These are phyloP conservation scores for Plasmodium reichenowi DNA, from an alignment of 169 alveolate species.

Conservation along the genomic window DNA sequence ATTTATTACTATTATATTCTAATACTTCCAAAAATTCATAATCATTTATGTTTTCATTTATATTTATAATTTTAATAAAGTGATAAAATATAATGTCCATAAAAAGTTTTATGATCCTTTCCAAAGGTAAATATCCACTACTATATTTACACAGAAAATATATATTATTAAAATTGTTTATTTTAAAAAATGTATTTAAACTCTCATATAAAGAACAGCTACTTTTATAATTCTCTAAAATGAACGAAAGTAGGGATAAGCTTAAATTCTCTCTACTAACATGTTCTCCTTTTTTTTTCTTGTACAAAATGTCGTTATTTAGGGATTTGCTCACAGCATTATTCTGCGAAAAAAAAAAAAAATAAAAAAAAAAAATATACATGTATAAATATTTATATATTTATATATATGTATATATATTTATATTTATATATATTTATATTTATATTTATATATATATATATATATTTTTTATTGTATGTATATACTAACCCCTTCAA, in stretches of 20 bases:
- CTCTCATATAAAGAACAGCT: conserved; percentile 15
- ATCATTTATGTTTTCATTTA: not conserved
- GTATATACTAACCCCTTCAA: conserved; percentile 25
- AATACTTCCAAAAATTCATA: not conserved
- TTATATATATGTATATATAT: not conserved
- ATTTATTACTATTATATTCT: conserved; percentile 6
- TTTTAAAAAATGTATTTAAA: conserved; percentile 19
- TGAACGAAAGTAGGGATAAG: conserved; percentile 25
- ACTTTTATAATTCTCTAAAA: conserved; percentile 25
- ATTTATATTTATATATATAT: too few species aligned
- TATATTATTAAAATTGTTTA: conserved; percentile 24
- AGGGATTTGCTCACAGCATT: conserved; percentile 42
- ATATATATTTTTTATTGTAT: too few species aligned
- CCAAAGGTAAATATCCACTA: conserved; percentile 27
- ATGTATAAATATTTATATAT: not conserved
- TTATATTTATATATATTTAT: too few species aligned
- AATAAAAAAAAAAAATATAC: not conserved
- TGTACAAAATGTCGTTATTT: conserved; percentile 33
- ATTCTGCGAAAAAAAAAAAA: conserved; percentile 28
- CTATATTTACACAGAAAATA: conserved; percentile 66
- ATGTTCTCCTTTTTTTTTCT: conserved; percentile 8
- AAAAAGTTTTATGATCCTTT: conserved; percentile 6
- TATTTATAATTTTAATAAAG: not conserved
- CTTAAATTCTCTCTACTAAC: conserved; percentile 46
- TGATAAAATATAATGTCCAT: not conserved